Base-by-base conservation (phyloP, 2,329 filamentous ascomycete species). In the Didymosphaeria variabile region DNA sequence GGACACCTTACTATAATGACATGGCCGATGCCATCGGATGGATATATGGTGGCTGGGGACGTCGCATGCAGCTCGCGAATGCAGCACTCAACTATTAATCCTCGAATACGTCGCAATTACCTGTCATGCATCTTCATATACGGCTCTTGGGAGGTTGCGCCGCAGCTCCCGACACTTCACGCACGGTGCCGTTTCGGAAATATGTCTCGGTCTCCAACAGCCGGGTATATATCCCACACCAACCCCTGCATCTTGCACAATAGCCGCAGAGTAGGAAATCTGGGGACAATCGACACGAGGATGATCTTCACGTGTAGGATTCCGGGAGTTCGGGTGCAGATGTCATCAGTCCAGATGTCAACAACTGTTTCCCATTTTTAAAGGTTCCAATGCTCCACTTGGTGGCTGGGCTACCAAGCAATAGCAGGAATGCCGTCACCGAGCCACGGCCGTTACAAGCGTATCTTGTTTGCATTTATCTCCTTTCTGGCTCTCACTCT, bases 1-100 rank as follows among this genome's bases (percentile, higher is more conserved):
- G 74, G 74, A 66, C 45, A 12, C 74, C 75, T 1, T 77, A 77
- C 49, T 66, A 75, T 55, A 68, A 76, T 53, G 72, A 77, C 54
- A 75, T 74, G 72, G 72, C 74, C 5, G 75, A 77, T 58, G 74
- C 74, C 13, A 67, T 74, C 29, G 72, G 71, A 2, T 77, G 75
- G 75, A 65, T 77, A 13, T 77, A 77, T 55, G 74, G 74, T 6
- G 75, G 74, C 9, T 74, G 69, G 65, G 69, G 71, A 3, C 63
- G 72, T 50, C 64, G 75, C 26, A 72, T 72, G 66, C 69, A 75
- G 45, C 61, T 77, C 21, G 74, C 75, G 15, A 67, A 71, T 32
- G 58, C 66, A 12, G 75, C 74, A 9, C 63, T 74, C 44, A 55
- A 57, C 46, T 34, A 51, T n/a, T 67, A 31, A 56, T 19, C 53